A percentile compares a stretch with the other conserved stretches of the same genome.
phyloP scores from a whole-genome alignment of 2,329 filamentous ascomycete genomes.

The Xylariaceae sp. region DNA sequence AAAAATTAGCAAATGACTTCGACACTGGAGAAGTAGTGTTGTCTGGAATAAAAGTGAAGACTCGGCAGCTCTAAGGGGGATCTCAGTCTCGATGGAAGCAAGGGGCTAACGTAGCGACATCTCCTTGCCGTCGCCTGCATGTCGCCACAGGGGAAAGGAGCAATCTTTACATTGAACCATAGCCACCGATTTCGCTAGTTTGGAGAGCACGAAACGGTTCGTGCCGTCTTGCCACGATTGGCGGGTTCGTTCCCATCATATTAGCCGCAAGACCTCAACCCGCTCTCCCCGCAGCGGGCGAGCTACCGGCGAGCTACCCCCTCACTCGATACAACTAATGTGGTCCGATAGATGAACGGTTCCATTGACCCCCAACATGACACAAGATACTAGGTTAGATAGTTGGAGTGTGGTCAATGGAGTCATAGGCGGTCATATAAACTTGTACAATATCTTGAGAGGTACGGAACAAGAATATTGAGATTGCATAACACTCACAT shows the following conservation, averaged over 20 bases:
- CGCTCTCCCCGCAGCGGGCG: conserved; percentile 10
- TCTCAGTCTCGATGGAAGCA: too few species aligned
- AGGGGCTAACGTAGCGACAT: too few species aligned
- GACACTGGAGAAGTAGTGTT: too few species aligned
- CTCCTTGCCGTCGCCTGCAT: too few species aligned
- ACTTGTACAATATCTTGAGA: not conserved
- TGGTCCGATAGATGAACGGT: conserved; percentile 1
- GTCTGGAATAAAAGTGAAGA: too few species aligned
- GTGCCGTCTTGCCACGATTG: conserved; percentile 22
- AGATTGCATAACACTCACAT: too few species aligned
- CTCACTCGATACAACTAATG: conserved; percentile 17
- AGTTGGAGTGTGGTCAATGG: conserved; percentile 1
- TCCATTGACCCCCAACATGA: conserved; percentile 5
- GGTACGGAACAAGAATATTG: too few species aligned
- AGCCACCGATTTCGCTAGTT: conserved; percentile 17
- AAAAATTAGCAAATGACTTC: too few species aligned
- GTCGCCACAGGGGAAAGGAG: too few species aligned
- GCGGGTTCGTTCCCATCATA: conserved; percentile 24
- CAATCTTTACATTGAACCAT: not conserved
- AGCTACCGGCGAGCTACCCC: conserved; percentile 18
- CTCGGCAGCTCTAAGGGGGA: too few species aligned
- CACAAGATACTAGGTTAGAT: too few species aligned
- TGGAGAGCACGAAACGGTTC: conserved; percentile 22
- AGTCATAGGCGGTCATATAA: not conserved
- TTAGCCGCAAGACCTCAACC: conserved; percentile 29